Base-by-base conservation (phyloP, 768 basidiomycete genomes). In the Favolaschia claudopus region DNA sequence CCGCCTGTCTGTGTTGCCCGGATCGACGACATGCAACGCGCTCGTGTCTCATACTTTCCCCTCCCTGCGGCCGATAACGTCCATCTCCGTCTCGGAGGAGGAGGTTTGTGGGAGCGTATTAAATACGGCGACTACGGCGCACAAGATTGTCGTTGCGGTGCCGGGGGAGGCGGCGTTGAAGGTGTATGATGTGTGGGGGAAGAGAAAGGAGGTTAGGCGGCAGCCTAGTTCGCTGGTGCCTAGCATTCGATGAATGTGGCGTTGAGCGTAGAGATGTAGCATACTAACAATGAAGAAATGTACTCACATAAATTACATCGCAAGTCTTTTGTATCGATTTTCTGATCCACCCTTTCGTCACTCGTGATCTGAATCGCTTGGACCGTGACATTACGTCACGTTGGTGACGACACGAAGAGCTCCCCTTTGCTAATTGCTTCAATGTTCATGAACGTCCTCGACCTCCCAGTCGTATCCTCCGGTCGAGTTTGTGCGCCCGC, bases 91-190 rank as follows among this genome's bases (percentile, higher is more conserved):
- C 51, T 78, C 82, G 42, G 76, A 79, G 19, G 74, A 85, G 34
- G 82, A 86, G 2, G 78, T 92, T 32, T 80, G 82, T 15, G 84
- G 84, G 38, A 83, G 85, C 55, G 76, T 90, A 3, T 62, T 79
- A 72, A 85, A 75, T 73, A 89, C 70, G 68, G 84, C 72, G 47
- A 15, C 40, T 24, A 36, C 29, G 5, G 43, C 50, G 19, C 62
- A 63, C 19, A 77, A 74, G 52, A 76, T 87, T 17, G 81, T 89
- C 5, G 77, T 86, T 40, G 86, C 86, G 1, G 81, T 85, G 1
- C 85, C 87, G 5, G 81, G 79, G 28, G 89, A 91, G 71, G 82
- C 80, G 67, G 89, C 88, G 69, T 68, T 91, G 53, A 87, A 85
- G 74, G 81, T 88, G 37, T 88, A 82, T 78, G 86, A 84, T 45